These are phyloP conservation scores for Coleophoma crateriformis DNA, from an alignment of 2,329 filamentous ascomycete genomes.

Conservation along the genomic window DNA sequence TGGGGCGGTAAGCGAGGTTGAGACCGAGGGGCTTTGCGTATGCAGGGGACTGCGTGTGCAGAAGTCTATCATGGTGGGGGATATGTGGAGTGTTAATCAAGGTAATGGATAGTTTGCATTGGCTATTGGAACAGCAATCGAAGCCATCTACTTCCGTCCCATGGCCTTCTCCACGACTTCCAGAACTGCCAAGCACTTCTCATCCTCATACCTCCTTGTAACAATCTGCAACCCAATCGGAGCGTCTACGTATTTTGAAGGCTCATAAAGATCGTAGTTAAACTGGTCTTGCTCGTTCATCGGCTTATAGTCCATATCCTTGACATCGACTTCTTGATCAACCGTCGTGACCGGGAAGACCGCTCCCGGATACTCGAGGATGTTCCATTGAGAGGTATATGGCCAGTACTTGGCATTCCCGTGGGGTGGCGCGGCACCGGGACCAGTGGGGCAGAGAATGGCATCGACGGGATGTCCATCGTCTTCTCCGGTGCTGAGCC, in stretches of 20 bases:
- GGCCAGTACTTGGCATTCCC: slow-evolving; percentile 48
- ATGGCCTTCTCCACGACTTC: slow-evolving; percentile 8
- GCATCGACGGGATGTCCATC: slow-evolving; percentile 7
- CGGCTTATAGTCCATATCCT: slow-evolving; percentile 18
- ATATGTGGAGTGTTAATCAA: no score
- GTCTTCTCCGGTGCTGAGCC: slow-evolving; percentile 4
- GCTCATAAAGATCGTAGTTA: slow-evolving; percentile 18
- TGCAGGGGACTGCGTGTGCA: no score
- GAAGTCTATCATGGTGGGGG: no score
- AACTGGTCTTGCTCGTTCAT: slow-evolving; percentile 18
- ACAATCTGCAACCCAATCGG: slow-evolving; percentile 31
- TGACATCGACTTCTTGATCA: slow-evolving; percentile 9
- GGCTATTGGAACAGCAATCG: no score
- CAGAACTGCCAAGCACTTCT: slow-evolving; percentile 9
- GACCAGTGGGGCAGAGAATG: slow-evolving; percentile 50
- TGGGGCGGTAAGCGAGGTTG: no score
- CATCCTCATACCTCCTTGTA: slow-evolving; percentile 12
- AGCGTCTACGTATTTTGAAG: slow-evolving; percentile 25
- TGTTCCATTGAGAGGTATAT: slow-evolving; percentile 61
- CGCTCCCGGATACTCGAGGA: slow-evolving; percentile 57
- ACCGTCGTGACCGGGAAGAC: slow-evolving; percentile 47
- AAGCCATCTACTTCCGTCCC: slow-evolving; percentile 2
- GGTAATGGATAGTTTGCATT: no score
- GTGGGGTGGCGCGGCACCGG: slow-evolving; percentile 42
- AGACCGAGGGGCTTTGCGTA: no score